These are phyloP conservation scores for Kazachstania psychrophila DNA, from an alignment of 805 yeast genomes.

Conservation along the genomic window DNA sequence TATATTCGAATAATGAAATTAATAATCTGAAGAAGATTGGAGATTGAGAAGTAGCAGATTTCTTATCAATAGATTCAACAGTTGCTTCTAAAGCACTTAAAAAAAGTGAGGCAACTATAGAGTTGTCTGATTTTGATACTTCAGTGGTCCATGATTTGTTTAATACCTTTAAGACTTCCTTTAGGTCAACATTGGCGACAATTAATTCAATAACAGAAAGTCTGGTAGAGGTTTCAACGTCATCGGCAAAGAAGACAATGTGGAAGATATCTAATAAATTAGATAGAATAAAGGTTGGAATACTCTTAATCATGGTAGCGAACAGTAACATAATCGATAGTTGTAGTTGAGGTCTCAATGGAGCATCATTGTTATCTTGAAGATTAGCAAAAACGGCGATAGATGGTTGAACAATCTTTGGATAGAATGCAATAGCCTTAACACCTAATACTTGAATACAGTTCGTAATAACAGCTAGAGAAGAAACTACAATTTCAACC, in stretches of 20 bases:
- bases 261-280: slow-evolving; percentile 54
- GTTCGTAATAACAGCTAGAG: slow-evolving; percentile 63
- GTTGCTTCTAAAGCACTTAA: slow-evolving; percentile 57
- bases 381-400: slow-evolving; percentile 45
- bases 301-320: slow-evolving; percentile 66
- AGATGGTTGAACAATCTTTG: slow-evolving; percentile 73
- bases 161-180: slow-evolving; percentile 52
- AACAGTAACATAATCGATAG: slow-evolving; percentile 62
- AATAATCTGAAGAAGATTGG: slow-evolving; percentile 59
- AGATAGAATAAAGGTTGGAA: slow-evolving; percentile 77
- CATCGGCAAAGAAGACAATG: slow-evolving; percentile 47
- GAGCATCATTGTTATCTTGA: slow-evolving; percentile 14
- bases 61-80: slow-evolving; percentile 61
- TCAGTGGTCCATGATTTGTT: slow-evolving; percentile 51
- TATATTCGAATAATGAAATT: slow-evolving; percentile 60
- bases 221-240: slow-evolving; percentile 52
- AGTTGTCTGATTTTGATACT: slow-evolving; percentile 30
- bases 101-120: slow-evolving; percentile 56
- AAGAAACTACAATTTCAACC: slow-evolving; percentile 61
- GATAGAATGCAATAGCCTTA: slow-evolving; percentile 73
- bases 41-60: slow-evolving; percentile 63
- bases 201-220: slow-evolving; percentile 51
- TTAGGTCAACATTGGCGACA: slow-evolving; percentile 58
- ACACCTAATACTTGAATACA: slow-evolving; percentile 73
- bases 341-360: slow-evolving; percentile 39